phyloP scores from a whole-genome alignment of 2,329 filamentous ascomycete species.

The Sphaerulina musiva region DNA sequence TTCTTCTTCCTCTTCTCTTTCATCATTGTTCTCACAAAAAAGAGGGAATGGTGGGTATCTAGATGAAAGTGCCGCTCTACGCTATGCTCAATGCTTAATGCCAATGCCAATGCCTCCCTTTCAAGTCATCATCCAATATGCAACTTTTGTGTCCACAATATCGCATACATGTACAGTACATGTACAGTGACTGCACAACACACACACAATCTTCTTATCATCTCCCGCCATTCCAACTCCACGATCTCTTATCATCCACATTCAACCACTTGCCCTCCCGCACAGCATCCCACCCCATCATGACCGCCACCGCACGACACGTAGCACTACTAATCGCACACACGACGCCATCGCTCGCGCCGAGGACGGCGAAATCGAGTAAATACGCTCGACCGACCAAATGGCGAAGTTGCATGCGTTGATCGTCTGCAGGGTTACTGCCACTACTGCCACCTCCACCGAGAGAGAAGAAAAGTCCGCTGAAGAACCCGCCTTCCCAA shows the following conservation, averaged over 20 bases:
- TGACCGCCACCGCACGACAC: slow-evolving; percentile 71
- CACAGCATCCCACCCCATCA: slow-evolving; percentile 77
- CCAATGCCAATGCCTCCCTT: not conserved
- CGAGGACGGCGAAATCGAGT: slow-evolving; percentile 70
- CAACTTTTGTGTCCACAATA: too few relatives aligned
- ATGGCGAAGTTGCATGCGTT: slow-evolving; percentile 61
- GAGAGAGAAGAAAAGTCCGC: slow-evolving; percentile 72
- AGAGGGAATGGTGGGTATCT: too few relatives aligned
- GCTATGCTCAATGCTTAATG: slow-evolving; percentile 15
- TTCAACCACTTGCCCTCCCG: slow-evolving; percentile 62
- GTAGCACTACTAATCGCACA: slow-evolving; percentile 64
- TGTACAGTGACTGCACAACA: too few relatives aligned
- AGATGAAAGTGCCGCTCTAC: slow-evolving; percentile 7
- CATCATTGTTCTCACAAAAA: too few relatives aligned
- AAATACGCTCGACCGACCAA: slow-evolving; percentile 74
- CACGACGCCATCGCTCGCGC: slow-evolving; percentile 62
- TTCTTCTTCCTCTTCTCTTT: too few relatives aligned
- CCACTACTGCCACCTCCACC: slow-evolving; percentile 49
- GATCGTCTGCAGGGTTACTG: slow-evolving; percentile 25
- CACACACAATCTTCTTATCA: not conserved
- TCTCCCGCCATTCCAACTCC: slow-evolving; percentile 33
- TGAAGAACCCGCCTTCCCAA: slow-evolving; percentile 85
- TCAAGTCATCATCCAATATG: not conserved
- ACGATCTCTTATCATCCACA: slow-evolving; percentile 57
- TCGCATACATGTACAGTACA: too few relatives aligned